Base-by-base conservation (phyloP, 2,329 filamentous ascomycete species). In the Claviceps maximensis region DNA sequence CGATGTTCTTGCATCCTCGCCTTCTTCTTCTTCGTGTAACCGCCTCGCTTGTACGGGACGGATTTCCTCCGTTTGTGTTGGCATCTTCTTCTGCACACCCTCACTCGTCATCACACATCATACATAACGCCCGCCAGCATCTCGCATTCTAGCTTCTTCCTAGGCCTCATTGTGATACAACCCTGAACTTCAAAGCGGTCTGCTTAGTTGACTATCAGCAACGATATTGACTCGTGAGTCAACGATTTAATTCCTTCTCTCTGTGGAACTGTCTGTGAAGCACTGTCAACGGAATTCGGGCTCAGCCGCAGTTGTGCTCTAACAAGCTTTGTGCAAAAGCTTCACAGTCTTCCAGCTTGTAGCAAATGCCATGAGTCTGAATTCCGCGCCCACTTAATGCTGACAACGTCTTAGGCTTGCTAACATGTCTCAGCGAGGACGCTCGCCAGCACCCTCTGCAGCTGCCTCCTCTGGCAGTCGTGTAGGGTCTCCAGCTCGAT, bases 361-460 rank as follows among this genome's bases (percentile, higher is more conserved):
- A 25, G 23, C 25, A 46, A 4, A 1, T 23, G 12, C 12, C 41
- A 25, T 15, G 10, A 44, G 41, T n/a, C 21, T 47, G 31, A 17
- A 19, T 29, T 15, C 7, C 19, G 2, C 5, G n/a, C 21, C 36
- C 15, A 13, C n/a, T 41, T 15, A 6, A 17, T 13, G 8, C 33
- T 40, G 13, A 49, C 38, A 38, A 46, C 8, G 5, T 42, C 19
- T 12, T 33, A n/a, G 9, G 5, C 25, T 23, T 21, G 21, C 31
- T 17, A 47, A n/a, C 23, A 68, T 69, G 67, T 68, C 67, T 54
- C 64, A 68, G 29, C 58, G 65, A 58, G 65, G 62, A 8, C 61
- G 60, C 4, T 62, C 65, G 5, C 60, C 61, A 7, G 57, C 59
- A 3, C 54, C 52, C 44, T 19, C 51, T 38, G 15, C 15, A 8